Evolutionary conservation across 2,329 filamentous ascomycete species (phyloP).

Genomic region (Hymenoscyphus occultus): DNA sequence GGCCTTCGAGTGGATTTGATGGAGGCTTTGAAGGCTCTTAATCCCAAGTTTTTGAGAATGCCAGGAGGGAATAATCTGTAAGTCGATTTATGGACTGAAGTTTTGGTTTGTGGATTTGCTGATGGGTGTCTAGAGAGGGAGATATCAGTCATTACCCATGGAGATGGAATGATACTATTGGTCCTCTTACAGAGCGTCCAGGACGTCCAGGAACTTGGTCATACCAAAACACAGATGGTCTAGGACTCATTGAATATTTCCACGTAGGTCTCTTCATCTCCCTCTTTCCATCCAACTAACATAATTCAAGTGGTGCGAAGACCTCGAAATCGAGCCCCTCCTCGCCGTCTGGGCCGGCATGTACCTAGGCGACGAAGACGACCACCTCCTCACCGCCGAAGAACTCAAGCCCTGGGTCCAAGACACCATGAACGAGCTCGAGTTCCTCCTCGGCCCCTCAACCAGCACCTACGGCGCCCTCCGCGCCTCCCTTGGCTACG

Average conservation of each 20-base stretch:
- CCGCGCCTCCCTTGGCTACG: slow-evolving; percentile 48
- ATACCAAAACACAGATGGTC: slow-evolving; percentile 44
- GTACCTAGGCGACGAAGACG: slow-evolving; percentile 36
- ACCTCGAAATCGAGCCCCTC: slow-evolving; percentile 46
- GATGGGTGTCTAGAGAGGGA: slow-evolving; percentile 33
- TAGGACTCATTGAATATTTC: slow-evolving; percentile 51
- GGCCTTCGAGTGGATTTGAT: slow-evolving; percentile 56
- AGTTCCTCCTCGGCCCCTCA: slow-evolving; percentile 47
- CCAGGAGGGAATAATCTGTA: slow-evolving; percentile 63
- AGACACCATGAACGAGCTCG: slow-evolving; percentile 49
- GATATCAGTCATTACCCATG: slow-evolving; percentile 29
- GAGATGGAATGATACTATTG: slow-evolving; percentile 43
- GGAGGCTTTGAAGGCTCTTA: slow-evolving; percentile 49
- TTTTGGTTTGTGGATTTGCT: slow-evolving; percentile 38
- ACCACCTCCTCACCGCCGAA: slow-evolving; percentile 12
- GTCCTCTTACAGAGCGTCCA: slow-evolving; percentile 38
- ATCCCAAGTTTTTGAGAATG: slow-evolving; percentile 59
- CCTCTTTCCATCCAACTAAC: neutral
- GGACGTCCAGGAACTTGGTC: slow-evolving; percentile 44
- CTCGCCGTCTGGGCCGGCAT: slow-evolving; percentile 49
- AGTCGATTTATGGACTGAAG: slow-evolving; percentile 16
- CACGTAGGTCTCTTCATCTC: slow-evolving; percentile 25
- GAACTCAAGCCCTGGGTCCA: slow-evolving; percentile 46
- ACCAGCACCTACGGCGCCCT: slow-evolving; percentile 46
- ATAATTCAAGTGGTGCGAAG: slow-evolving; percentile 41